Evolutionary conservation across 768 basidiomycete genomes (phyloP).

Genomic region (Lentinula detonsa): DNA sequence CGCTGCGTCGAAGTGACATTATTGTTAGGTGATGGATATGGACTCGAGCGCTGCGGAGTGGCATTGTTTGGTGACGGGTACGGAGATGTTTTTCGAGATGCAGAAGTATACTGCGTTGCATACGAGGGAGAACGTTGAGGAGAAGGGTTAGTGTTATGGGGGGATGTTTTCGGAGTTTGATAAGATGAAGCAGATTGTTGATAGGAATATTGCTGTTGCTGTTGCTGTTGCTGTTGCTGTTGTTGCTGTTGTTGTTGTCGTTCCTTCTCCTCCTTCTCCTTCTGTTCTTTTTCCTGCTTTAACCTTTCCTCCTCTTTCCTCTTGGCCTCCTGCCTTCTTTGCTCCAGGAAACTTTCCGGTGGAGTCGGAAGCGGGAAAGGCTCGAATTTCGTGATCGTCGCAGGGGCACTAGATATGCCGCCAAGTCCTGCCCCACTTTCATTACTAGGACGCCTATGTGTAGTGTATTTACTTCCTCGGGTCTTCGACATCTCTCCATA

Average conservation of each 20-base stretch:
- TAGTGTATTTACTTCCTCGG: too few relatives aligned
- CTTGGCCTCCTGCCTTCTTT: neutral
- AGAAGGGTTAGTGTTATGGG: neutral
- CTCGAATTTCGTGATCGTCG: neutral
- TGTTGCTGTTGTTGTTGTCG: neutral
- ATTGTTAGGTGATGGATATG: neutral
- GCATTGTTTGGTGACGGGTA: neutral
- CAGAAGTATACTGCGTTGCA: neutral
- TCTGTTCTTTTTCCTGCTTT: neutral
- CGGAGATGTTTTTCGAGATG: neutral
- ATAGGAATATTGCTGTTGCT: neutral
- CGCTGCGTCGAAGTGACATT: neutral
- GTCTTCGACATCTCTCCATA: neutral
- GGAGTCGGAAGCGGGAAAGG: constrained; percentile 5
- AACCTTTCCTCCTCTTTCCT: neutral
- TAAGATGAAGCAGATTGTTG: neutral
- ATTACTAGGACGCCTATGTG: too few relatives aligned
- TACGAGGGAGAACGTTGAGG: constrained; percentile 1
- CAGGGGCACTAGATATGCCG: neutral
- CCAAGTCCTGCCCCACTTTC: neutral
- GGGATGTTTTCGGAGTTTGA: neutral
- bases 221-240: neutral
- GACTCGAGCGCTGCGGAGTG: neutral
- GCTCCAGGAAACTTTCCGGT: neutral
- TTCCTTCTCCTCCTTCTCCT: neutral